Evolutionary conservation across 352 stramenopile species (phyloP).

Genomic region (Globisporangium radiosum): DNA sequence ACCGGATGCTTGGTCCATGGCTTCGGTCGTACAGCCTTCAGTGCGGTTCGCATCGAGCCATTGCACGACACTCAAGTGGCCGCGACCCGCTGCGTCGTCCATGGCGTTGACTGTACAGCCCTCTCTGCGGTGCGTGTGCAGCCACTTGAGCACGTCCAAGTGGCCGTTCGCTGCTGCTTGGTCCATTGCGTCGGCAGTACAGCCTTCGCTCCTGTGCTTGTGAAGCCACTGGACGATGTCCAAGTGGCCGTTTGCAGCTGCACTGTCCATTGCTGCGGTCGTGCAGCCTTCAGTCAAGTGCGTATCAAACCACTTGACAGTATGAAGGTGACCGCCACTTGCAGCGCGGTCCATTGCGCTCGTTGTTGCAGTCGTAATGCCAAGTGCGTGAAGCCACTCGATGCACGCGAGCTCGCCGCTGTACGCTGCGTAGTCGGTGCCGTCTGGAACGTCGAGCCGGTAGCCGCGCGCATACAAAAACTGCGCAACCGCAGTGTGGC

Average conservation of each 20-base stretch:
- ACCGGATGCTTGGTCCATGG: conserved; percentile 8
- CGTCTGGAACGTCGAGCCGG: conserved; percentile 2
- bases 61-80: conserved; percentile 13
- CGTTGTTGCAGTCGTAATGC: conserved; percentile 7
- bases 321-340: conserved; percentile 15
- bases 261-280: conserved; percentile 15
- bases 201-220: conserved; percentile 12
- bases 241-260: conserved; percentile 13
- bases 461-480: conserved; percentile 9
- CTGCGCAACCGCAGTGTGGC: conserved; percentile 8
- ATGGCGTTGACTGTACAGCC: conserved; percentile 17
- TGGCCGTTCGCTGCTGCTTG: conserved; percentile 18
- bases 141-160: conserved; percentile 16
- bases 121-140: conserved; percentile 16
- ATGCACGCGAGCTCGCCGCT: conserved; percentile 12
- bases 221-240: conserved; percentile 18
- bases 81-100: conserved; percentile 15
- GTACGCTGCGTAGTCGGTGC: conserved; percentile 11
- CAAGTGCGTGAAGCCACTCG: conserved; percentile 10
- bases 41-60: conserved; percentile 12
- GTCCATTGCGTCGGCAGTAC: conserved; percentile 19
- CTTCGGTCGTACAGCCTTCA: conserved; percentile 7
- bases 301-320: conserved; percentile 14
- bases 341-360: conserved; percentile 14
- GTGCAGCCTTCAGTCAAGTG: conserved; percentile 16